Percentiles rank a stretch among this genome's conserved stretches.
These are phyloP conservation scores for Vigna unguiculata DNA, from an alignment of 306 rosid species.

Conservation along the genomic window DNA sequence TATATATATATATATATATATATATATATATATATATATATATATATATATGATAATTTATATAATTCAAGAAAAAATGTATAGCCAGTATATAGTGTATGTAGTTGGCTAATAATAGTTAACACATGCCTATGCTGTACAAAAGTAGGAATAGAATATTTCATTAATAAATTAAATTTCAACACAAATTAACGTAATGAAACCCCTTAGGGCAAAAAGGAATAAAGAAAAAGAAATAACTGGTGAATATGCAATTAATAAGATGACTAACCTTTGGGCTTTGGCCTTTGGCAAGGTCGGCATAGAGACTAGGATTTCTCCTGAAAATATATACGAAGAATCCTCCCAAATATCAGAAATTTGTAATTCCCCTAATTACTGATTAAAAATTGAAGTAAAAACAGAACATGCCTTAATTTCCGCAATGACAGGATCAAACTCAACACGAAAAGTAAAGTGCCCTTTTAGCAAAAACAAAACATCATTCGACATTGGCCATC, in stretches of 20 bases:
- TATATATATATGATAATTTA: too few species aligned
- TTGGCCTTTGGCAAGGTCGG: slow-evolving; percentile 77
- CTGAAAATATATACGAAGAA: slow-evolving; percentile 50
- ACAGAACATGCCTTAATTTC: background rate
- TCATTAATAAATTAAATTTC: background rate
- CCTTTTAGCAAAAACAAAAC: background rate
- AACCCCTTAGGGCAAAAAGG: background rate
- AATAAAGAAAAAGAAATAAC: background rate
- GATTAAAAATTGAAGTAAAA: background rate
- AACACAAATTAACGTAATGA: background rate
- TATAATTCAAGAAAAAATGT: too few species aligned
- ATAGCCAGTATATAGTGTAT: too few species aligned
- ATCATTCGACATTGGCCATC: slow-evolving; percentile 2
- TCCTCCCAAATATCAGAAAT: slow-evolving; percentile 22
- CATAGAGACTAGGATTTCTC: slow-evolving; percentile 71
- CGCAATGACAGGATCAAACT: background rate
- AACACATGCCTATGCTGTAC: background rate
- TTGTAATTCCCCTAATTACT: background rate
- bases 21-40: too few species aligned
- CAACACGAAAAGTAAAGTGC: slow-evolving; percentile 18
- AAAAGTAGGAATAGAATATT: background rate
- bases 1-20: too few species aligned
- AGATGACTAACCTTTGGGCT: slow-evolving; percentile 81
- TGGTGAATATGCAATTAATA: background rate
- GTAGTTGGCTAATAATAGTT: background rate